Conservation (phyloP, 2,329 filamentous ascomycete species). For the Sordariomycetes sp. region DNA sequence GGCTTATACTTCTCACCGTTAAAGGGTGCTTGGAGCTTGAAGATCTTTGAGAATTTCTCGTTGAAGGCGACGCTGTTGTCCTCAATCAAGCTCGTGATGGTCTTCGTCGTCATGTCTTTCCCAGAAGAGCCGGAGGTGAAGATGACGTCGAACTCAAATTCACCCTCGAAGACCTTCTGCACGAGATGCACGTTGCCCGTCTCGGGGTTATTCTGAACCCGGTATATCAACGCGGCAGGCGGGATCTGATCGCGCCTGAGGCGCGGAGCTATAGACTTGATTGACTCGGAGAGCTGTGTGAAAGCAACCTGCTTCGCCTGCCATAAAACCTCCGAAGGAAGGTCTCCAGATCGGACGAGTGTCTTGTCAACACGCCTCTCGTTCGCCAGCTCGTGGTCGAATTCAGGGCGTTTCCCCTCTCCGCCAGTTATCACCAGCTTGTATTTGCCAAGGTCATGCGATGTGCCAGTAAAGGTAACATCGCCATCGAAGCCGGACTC, state of each 20-base stretch:
- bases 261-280: conserved; percentile 36
- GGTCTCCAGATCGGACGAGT: conserved; percentile 58
- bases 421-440: conserved; percentile 68
- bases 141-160: conserved; percentile 88
- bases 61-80: conserved; percentile 58
- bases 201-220: conserved; percentile 58
- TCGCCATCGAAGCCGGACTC: conserved; percentile 42
- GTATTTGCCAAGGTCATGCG: conserved; percentile 66
- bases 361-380: conserved; percentile 67
- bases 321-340: conserved; percentile 66
- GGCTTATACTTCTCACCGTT: conserved; percentile 57
- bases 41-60: conserved; percentile 59
- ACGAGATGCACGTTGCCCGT: conserved; percentile 75
- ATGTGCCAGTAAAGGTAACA: conserved; percentile 61
- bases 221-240: conserved; percentile 77
- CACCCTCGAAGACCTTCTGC: conserved; percentile 82
- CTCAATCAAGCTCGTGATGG: conserved; percentile 61
- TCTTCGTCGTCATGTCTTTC: conserved; percentile 43
- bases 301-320: conserved; percentile 61
- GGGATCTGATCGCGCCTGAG: conserved; percentile 57
- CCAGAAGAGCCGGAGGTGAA: conserved; percentile 69
- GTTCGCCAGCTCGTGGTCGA: conserved; percentile 55
- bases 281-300: conserved; percentile 38
- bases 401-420: conserved; percentile 46
- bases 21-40: conserved; percentile 65